These are phyloP conservation scores for Suhomyces prunicola DNA, from an alignment of 805 yeast genomes.

Conservation along the genomic window DNA sequence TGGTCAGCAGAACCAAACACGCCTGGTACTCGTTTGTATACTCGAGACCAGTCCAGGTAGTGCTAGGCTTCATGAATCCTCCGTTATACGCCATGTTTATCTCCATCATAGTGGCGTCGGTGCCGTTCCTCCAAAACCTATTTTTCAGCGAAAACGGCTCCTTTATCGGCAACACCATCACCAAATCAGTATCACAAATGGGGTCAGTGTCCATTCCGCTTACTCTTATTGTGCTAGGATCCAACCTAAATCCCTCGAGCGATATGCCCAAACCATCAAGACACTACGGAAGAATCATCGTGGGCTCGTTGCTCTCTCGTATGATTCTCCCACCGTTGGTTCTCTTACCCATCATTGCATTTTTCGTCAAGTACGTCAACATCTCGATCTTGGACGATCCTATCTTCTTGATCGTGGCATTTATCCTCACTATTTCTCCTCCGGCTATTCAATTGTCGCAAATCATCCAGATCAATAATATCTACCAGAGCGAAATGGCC, in stretches of 20 bases:
- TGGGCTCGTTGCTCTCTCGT: conserved; percentile 70
- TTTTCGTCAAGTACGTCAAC: conserved; percentile 59
- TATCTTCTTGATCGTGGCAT: conserved; percentile 72
- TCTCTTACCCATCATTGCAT: conserved; percentile 63
- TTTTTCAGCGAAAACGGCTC: conserved; percentile 56
- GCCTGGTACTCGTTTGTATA: not conserved
- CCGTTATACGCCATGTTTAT: conserved; percentile 75
- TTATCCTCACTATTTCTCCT: conserved; percentile 71
- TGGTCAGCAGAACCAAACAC: not conserved
- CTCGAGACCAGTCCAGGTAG: conserved; percentile 10
- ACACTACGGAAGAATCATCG: conserved; percentile 58
- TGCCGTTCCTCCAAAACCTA: conserved; percentile 53
- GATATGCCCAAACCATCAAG: conserved; percentile 66
- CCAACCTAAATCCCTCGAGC: conserved; percentile 67
- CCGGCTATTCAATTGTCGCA: conserved; percentile 84
- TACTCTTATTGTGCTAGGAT: conserved; percentile 71
- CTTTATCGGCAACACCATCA: conserved; percentile 62
- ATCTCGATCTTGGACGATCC: conserved; percentile 78
- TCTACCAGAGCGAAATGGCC: conserved; percentile 79
- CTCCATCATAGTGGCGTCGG: conserved; percentile 66
- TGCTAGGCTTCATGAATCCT: conserved; percentile 65
- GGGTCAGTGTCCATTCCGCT: conserved; percentile 78
- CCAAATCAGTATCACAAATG: conserved; percentile 59
- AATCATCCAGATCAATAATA: conserved; percentile 71
- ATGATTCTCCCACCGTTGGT: conserved; percentile 75